Conservation (phyloP, 1,284 basidiomycete species). For the Boletus calvinii region DNA sequence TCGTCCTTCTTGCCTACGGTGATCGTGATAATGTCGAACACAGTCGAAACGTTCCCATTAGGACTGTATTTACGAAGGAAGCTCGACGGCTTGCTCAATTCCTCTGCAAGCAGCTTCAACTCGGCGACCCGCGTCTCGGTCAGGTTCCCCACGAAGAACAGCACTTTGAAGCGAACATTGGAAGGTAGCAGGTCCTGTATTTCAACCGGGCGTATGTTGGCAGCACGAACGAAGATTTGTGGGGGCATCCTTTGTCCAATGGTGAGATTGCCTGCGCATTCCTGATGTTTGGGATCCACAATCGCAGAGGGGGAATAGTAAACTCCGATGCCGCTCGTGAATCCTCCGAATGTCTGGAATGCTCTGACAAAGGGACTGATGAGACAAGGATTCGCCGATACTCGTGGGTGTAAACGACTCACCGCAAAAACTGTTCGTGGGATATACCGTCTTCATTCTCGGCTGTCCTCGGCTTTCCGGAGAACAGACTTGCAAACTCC, state of each 20-base stretch:
- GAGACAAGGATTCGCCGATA: background rate
- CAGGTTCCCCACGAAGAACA: slow-evolving; percentile 64
- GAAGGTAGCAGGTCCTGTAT: slow-evolving; percentile 68
- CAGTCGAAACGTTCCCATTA: slow-evolving; percentile 23
- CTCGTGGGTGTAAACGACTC: background rate
- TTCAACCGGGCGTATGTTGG: slow-evolving; percentile 59
- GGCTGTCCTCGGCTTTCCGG: background rate
- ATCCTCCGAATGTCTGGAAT: slow-evolving; percentile 16
- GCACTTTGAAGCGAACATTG: slow-evolving; percentile 69
- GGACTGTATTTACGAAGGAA: slow-evolving; percentile 39
- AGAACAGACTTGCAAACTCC: background rate
- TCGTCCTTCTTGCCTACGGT: slow-evolving; percentile 44
- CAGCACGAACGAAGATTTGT: slow-evolving; percentile 57
- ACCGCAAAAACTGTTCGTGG: background rate
- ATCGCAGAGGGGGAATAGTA: slow-evolving; percentile 56
- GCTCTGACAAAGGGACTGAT: background rate
- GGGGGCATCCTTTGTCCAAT: slow-evolving; percentile 61
- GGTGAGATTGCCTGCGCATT: slow-evolving; percentile 40
- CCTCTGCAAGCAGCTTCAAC: slow-evolving; percentile 44
- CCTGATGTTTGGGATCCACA: slow-evolving; percentile 44
- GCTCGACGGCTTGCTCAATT: slow-evolving; percentile 37
- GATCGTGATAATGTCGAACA: slow-evolving; percentile 58
- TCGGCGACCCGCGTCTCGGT: slow-evolving; percentile 39
- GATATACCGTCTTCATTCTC: background rate
- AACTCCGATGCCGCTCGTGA: slow-evolving; percentile 62